A percentile compares a stretch with the other conserved stretches of the same genome.
Evolutionary conservation across 1,284 basidiomycete genomes (phyloP).

Genomic region (Cronartium ribicola): DNA sequence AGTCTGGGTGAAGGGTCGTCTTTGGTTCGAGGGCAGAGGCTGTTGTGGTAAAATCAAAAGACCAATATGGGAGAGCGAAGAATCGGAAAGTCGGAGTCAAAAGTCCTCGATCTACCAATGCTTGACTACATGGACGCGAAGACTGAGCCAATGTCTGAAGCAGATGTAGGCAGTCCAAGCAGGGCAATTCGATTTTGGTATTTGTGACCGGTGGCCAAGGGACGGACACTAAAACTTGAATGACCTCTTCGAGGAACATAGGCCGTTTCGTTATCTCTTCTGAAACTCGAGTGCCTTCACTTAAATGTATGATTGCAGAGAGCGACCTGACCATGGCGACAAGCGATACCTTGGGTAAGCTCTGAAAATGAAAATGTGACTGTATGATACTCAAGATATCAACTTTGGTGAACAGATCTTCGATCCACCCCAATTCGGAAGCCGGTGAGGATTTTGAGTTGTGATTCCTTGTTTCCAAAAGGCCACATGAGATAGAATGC

Average conservation of each 20-base stretch:
- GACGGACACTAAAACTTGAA: conserved; percentile 35
- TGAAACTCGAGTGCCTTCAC: conserved; percentile 20
- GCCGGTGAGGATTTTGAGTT: conserved; percentile 10
- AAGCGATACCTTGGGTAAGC: conserved; percentile 18
- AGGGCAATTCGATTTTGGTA: conserved; percentile 5
- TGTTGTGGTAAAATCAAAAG: background rate
- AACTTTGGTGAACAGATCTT: conserved; percentile 26
- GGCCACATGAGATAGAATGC: conserved; percentile 8
- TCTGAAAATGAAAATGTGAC: conserved; percentile 26
- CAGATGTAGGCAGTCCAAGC: conserved; percentile 20
- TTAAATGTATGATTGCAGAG: conserved; percentile 13
- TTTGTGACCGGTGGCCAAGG: conserved; percentile 23
- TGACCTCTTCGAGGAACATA: conserved; percentile 22
- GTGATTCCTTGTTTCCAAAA: background rate
- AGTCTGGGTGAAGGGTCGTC: background rate
- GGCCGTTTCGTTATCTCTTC: conserved; percentile 33
- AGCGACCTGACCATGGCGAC: conserved; percentile 22
- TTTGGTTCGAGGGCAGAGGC: background rate
- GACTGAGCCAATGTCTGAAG: conserved; percentile 14
- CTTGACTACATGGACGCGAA: conserved; percentile 33
- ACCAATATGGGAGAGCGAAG: conserved; percentile 37
- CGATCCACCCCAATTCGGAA: conserved; percentile 30
- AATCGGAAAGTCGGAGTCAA: conserved; percentile 38
- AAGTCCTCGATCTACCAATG: conserved; percentile 31
- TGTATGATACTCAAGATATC: conserved; percentile 19